A percentile compares a stretch with the other conserved stretches of the same genome.
Evolutionary conservation across 2,329 filamentous ascomycete genomes (phyloP).

Genomic region (Ceratocystis albifundus): DNA sequence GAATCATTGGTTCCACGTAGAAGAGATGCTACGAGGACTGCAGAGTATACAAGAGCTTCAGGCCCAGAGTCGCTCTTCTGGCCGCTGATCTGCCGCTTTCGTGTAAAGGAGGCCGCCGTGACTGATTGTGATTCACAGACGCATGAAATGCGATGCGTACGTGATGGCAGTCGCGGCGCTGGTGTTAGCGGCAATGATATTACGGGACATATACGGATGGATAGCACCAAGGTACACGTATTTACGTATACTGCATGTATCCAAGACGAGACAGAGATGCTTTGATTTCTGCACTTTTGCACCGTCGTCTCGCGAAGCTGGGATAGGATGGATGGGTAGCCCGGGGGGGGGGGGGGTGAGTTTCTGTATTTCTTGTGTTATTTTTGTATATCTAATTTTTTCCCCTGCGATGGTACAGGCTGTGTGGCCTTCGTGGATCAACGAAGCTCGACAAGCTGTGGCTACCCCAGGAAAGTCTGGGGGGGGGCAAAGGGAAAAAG

Average conservation of each 20-base stretch:
- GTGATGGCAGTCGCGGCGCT: not conserved
- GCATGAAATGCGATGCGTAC: not conserved
- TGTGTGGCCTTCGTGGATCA: not conserved
- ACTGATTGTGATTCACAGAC: not conserved
- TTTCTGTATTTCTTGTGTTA: not conserved
- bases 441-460: not conserved
- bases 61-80: not conserved
- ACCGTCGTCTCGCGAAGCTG: not conserved
- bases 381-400: not conserved
- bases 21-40: not conserved
- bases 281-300: not conserved
- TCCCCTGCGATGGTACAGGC: not conserved
- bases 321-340: too few relatives aligned
- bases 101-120: not conserved
- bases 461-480: not conserved
- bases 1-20: conserved; percentile 8
- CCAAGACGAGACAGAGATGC: not conserved
- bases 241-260: not conserved
- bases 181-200: too few relatives aligned
- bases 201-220: too few relatives aligned
- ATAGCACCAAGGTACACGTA: not conserved
- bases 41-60: not conserved
- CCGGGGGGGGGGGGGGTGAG: too few relatives aligned
- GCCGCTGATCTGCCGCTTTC: not conserved
- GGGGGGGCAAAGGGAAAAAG: not conserved